phyloP scores from a whole-genome alignment of 2,329 filamentous ascomycete species.

The Colletotrichum gigasporum region DNA sequence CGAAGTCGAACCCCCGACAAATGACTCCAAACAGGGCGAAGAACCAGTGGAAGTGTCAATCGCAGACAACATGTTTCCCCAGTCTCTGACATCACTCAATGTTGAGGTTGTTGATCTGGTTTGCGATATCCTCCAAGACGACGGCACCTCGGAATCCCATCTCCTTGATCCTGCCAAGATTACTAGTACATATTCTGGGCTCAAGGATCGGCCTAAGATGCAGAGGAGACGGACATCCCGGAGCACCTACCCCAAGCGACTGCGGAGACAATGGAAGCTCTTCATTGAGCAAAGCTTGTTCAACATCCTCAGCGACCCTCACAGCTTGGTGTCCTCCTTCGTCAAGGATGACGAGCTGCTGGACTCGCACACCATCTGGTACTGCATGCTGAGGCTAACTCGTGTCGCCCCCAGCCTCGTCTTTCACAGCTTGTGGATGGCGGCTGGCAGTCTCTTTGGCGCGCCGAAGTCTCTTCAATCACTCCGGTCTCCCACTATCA shows the following conservation, averaged over 20 bases:
- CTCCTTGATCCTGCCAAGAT: constrained; percentile 48
- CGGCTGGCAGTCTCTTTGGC: constrained; percentile 66
- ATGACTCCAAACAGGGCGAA: constrained; percentile 7
- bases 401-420: constrained; percentile 66
- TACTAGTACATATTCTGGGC: constrained; percentile 18
- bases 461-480: constrained; percentile 57
- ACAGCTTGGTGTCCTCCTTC: constrained; percentile 66
- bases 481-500: constrained; percentile 48
- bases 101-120: constrained; percentile 67
- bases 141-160: constrained; percentile 61
- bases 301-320: constrained; percentile 68
- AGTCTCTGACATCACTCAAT: constrained; percentile 64
- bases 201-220: constrained; percentile 35
- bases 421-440: constrained; percentile 72
- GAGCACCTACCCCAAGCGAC: constrained; percentile 37
- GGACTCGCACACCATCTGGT: constrained; percentile 71
- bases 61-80: constrained; percentile 57
- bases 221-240: constrained; percentile 43
- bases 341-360: constrained; percentile 60
- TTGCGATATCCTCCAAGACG: constrained; percentile 67
- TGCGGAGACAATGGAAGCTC: constrained; percentile 62
- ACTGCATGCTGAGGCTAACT: constrained; percentile 69
- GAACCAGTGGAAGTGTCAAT: constrained; percentile 36
- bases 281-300: constrained; percentile 74
- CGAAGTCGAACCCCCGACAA: background rate